These are phyloP conservation scores for Penicillium bialowiezense DNA, from an alignment of 495 filamentous ascomycete genomes.

Conservation along the genomic window DNA sequence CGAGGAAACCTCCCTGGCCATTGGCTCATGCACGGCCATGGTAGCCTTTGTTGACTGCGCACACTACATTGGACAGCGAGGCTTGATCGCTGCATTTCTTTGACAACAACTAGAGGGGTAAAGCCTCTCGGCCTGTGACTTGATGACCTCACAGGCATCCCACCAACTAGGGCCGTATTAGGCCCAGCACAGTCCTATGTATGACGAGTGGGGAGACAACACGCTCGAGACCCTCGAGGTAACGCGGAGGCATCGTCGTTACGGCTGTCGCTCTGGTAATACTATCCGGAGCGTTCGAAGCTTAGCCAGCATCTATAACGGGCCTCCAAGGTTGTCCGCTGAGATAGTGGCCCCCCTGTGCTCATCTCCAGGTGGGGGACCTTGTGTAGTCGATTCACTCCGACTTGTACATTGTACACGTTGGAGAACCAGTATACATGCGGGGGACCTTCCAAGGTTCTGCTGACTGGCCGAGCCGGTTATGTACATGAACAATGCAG, in stretches of 20 bases:
- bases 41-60: background rate
- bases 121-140: background rate
- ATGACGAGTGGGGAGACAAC: constrained; percentile 10
- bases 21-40: no score
- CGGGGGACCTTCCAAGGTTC: background rate
- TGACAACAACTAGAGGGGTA: background rate
- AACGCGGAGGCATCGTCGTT: constrained; percentile 4
- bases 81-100: background rate
- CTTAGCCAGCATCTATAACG: no score
- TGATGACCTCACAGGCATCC: background rate
- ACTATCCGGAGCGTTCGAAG: constrained; percentile 16
- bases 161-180: background rate
- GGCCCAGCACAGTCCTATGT: constrained; percentile 8
- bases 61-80: background rate
- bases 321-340: no score
- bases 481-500: constrained; percentile 5
- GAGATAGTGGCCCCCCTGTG: no score
- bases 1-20: background rate
- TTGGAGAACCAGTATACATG: background rate
- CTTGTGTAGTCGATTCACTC: constrained; percentile 1
- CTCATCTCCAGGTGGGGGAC: no score
- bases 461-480: constrained; percentile 6
- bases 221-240: constrained; percentile 11
- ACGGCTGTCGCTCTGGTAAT: constrained; percentile 7
- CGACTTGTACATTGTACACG: background rate